Evolutionary conservation across 768 basidiomycete genomes (phyloP).

Genomic region (Sporobolomyces phaffii): DNA sequence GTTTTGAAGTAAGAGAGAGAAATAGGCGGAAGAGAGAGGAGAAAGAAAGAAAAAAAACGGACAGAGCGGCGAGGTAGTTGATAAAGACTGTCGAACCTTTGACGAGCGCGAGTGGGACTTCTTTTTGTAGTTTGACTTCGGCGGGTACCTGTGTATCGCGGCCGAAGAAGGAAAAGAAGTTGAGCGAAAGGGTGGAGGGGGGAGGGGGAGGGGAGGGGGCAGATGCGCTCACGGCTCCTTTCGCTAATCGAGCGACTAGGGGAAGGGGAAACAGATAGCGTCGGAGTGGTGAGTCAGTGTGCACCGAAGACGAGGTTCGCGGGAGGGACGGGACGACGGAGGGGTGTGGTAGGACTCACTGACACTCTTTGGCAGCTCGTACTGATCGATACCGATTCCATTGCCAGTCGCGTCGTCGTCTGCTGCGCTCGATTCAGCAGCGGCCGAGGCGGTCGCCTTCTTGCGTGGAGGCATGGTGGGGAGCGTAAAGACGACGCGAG

Average conservation of each 20-base stretch:
- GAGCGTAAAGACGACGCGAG: background rate
- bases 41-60: background rate
- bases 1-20: too few species aligned
- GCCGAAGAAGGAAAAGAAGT: background rate
- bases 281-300: background rate
- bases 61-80: slow-evolving; percentile 71
- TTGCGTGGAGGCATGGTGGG: slow-evolving; percentile 6
- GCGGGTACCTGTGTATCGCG: slow-evolving; percentile 61
- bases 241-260: slow-evolving; percentile 28
- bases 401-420: background rate
- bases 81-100: slow-evolving; percentile 94
- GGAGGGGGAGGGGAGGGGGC: background rate
- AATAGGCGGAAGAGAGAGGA: too few species aligned
- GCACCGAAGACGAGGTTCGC: background rate
- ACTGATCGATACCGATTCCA: slow-evolving; percentile 67
- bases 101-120: slow-evolving; percentile 72
- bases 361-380: slow-evolving; percentile 74
- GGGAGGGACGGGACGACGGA: background rate
- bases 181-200: background rate
- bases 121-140: slow-evolving; percentile 79
- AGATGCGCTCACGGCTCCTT: slow-evolving; percentile 5
- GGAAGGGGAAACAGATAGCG: too few species aligned
- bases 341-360: slow-evolving; percentile 51
- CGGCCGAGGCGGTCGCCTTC: background rate
- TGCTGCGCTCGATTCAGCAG: background rate